Evolutionary conservation across 805 yeast genomes (phyloP).

Genomic region (Scheffersomyces lignosus): DNA sequence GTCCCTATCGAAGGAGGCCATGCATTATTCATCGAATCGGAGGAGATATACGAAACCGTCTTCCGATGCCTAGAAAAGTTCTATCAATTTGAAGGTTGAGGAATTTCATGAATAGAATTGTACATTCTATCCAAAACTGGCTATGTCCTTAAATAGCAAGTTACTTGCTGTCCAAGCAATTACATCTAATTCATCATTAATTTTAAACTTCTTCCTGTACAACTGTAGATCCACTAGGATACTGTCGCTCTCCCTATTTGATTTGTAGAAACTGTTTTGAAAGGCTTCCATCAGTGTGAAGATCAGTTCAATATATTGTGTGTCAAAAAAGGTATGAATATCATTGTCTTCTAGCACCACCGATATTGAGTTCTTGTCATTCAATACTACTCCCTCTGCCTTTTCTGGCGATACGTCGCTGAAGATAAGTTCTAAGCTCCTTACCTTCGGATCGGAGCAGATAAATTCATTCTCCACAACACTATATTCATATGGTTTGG

Average conservation of each 20-base stretch:
- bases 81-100: background rate
- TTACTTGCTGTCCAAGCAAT: conserved; percentile 8
- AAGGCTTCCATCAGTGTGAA: conserved; percentile 7
- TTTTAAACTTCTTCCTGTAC: conserved; percentile 4
- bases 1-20: conserved; percentile 4
- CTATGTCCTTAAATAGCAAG: background rate
- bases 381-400: conserved; percentile 4
- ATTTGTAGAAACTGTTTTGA: conserved; percentile 1
- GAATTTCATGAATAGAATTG: background rate
- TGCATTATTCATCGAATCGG: conserved; percentile 11
- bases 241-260: background rate
- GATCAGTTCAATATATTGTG: conserved; percentile 12
- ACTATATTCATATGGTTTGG: conserved; percentile 21
- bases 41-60: conserved; percentile 2
- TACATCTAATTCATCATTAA: conserved; percentile 2
- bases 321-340: conserved; percentile 11
- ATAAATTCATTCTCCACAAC: conserved; percentile 3
- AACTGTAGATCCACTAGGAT: conserved; percentile 5
- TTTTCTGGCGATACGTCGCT: conserved; percentile 10
- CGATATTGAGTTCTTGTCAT: conserved; percentile 11
- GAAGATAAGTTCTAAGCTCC: conserved; percentile 25
- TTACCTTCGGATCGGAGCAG: conserved; percentile 23
- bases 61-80: background rate
- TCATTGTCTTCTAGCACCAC: conserved; percentile 14
- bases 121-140: background rate